phyloP scores from a whole-genome alignment of 202 grass and related monocot genomes.

The Schoenoplectus tabernaemontani region DNA sequence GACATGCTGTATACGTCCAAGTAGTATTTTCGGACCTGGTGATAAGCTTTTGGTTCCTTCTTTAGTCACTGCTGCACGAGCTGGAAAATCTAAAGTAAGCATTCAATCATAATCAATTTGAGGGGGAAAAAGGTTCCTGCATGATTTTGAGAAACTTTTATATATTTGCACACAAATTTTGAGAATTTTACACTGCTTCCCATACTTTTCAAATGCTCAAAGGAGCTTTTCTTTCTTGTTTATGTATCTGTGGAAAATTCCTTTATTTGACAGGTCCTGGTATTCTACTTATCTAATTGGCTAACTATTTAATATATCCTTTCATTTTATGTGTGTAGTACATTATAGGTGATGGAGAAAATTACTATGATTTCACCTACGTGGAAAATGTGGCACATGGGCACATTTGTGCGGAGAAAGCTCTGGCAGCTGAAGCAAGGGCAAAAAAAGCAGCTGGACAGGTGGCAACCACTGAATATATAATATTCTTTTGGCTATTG shows the following conservation, averaged over 20 bases:
- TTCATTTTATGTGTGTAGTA: slow-evolving; percentile 46
- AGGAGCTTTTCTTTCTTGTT: background rate
- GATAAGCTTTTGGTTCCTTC: slow-evolving; percentile 94
- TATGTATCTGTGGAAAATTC: background rate
- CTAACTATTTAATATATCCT: slow-evolving; percentile 8
- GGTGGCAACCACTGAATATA: slow-evolving; percentile 34
- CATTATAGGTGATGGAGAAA: slow-evolving; percentile 93
- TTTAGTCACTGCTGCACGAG: slow-evolving; percentile 72
- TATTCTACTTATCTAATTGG: background rate
- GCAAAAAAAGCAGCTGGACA: slow-evolving; percentile 77
- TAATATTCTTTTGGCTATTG: slow-evolving; percentile 8
- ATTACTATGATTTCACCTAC: slow-evolving; percentile 89
- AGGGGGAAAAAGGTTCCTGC: background rate
- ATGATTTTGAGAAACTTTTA: background rate
- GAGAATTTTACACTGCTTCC: background rate
- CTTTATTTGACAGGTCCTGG: background rate
- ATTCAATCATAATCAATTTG: background rate
- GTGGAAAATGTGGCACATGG: slow-evolving; percentile 96
- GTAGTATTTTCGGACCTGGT: slow-evolving; percentile 97
- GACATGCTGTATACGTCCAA: slow-evolving; percentile 95
- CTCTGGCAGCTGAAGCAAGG: slow-evolving; percentile 64
- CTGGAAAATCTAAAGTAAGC: slow-evolving; percentile 86
- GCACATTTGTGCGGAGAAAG: slow-evolving; percentile 84
- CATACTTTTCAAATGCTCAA: background rate
- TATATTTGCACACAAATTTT: background rate